Conservation (phyloP, 2,329 filamentous ascomycete species). For the Aspergillus tanneri region DNA sequence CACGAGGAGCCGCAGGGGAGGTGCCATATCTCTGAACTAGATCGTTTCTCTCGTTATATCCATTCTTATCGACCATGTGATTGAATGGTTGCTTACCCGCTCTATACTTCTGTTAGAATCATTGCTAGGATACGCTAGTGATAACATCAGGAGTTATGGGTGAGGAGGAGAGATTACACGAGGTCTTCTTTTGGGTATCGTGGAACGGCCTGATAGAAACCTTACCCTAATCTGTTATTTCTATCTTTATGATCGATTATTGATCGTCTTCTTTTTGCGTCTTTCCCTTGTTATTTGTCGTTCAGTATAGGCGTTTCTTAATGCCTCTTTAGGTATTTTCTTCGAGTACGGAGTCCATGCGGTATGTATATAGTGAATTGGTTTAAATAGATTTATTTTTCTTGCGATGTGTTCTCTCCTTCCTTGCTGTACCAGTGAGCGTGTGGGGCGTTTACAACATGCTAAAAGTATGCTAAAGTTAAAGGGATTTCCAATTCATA, state of each 20-base stretch:
- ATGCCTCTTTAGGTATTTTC: background rate
- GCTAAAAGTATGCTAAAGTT: too few relatives aligned
- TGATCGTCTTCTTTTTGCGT: background rate
- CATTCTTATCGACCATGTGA: conserved; percentile 16
- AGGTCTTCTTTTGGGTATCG: too few relatives aligned
- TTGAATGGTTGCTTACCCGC: background rate
- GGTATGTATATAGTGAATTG: conserved; percentile 16
- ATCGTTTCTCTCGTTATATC: conserved; percentile 16
- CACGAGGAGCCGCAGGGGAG: conserved; percentile 75
- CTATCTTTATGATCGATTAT: background rate
- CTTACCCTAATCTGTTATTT: background rate
- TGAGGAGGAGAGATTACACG: too few relatives aligned
- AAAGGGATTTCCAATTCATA: too few relatives aligned
- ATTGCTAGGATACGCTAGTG: background rate
- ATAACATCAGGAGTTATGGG: background rate
- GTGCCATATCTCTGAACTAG: conserved; percentile 73
- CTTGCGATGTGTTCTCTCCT: too few relatives aligned
- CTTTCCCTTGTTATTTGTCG: background rate
- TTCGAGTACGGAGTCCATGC: background rate
- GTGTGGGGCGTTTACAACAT: too few relatives aligned
- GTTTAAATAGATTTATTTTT: conserved; percentile 11
- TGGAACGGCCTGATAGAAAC: background rate
- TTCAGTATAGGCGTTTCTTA: background rate
- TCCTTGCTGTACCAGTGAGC: too few relatives aligned
- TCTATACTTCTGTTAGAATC: conserved; percentile 1